These are phyloP conservation scores for Metarhizium brunneum DNA, from an alignment of 2,329 filamentous ascomycete genomes.

Conservation along the genomic window DNA sequence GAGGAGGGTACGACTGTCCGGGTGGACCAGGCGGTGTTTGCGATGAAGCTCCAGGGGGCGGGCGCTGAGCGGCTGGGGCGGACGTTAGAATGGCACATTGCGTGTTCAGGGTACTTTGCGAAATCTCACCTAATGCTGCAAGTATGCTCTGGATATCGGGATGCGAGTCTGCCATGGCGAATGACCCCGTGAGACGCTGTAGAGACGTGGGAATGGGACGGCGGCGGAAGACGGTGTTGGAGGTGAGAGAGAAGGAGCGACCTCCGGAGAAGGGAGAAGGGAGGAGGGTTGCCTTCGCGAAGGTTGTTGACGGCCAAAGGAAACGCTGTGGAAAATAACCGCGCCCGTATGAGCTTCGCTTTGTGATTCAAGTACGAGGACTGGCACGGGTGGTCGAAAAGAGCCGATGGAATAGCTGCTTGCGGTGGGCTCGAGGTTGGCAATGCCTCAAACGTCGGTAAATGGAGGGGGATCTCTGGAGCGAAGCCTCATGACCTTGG, in stretches of 20 bases:
- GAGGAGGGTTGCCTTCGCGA: neutral
- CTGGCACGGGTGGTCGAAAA: neutral
- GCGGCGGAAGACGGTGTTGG: neutral
- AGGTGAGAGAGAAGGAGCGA: neutral
- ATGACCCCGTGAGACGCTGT: neutral
- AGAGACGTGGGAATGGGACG: neutral
- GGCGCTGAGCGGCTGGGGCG: slow-evolving; percentile 33
- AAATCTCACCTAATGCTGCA: slow-evolving; percentile 36
- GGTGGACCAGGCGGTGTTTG: slow-evolving; percentile 31
- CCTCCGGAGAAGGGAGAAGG: neutral
- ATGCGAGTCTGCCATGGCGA: slow-evolving; percentile 27
- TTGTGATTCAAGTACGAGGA: neutral
- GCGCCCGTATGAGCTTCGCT: neutral
- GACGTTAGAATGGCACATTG: neutral
- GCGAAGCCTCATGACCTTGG: neutral
- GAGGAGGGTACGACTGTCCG: slow-evolving; percentile 29
- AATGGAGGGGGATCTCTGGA: neutral
- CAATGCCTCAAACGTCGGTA: neutral
- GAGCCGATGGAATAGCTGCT: neutral
- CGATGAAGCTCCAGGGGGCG: slow-evolving; percentile 29
- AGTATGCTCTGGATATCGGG: slow-evolving; percentile 37
- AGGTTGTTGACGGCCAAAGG: neutral
- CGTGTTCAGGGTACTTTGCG: too few relatives aligned
- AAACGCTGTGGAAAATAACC: neutral
- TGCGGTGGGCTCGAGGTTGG: neutral